phyloP scores from a whole-genome alignment of 352 stramenopile species.

The Pythium phragmiticola region DNA sequence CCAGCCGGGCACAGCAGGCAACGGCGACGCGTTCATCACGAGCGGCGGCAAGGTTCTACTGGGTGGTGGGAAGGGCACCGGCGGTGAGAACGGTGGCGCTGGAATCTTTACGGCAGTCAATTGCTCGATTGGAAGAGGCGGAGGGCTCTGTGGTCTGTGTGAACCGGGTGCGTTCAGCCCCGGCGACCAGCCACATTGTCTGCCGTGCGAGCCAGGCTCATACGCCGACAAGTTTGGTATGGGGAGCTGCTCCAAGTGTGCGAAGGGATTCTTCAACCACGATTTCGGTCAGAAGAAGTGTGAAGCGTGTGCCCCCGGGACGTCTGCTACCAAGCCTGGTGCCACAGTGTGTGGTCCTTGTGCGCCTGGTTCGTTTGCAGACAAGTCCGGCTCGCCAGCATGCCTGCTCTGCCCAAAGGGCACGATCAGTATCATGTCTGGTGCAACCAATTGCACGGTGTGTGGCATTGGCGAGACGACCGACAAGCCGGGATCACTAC shows the following conservation, averaged over 20 bases:
- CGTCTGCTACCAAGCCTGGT: conserved; percentile 44
- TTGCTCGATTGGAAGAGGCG: conserved; percentile 63
- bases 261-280: conserved; percentile 55
- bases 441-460: conserved; percentile 57
- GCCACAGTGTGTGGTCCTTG: conserved; percentile 62
- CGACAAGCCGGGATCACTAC: conserved; percentile 37
- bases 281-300: conserved; percentile 74
- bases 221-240: conserved; percentile 50
- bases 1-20: conserved; percentile 23
- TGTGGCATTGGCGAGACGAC: conserved; percentile 82
- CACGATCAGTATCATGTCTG: conserved; percentile 47
- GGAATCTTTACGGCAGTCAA: conserved; percentile 56
- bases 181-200: conserved; percentile 50
- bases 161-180: conserved; percentile 65
- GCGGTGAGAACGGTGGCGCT: conserved; percentile 53
- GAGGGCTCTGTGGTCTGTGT: conserved; percentile 67
- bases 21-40: conserved; percentile 32
- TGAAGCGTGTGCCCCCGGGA: conserved; percentile 52
- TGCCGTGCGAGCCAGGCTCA: conserved; percentile 65
- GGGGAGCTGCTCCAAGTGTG: conserved; percentile 49
- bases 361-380: conserved; percentile 51
- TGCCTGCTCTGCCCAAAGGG: conserved; percentile 64
- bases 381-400: conserved; percentile 35
- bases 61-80: conserved; percentile 27
- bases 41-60: conserved; percentile 27